phyloP scores from a whole-genome alignment of 176 grass and related monocot genomes.

The Sorghum bicolor region DNA sequence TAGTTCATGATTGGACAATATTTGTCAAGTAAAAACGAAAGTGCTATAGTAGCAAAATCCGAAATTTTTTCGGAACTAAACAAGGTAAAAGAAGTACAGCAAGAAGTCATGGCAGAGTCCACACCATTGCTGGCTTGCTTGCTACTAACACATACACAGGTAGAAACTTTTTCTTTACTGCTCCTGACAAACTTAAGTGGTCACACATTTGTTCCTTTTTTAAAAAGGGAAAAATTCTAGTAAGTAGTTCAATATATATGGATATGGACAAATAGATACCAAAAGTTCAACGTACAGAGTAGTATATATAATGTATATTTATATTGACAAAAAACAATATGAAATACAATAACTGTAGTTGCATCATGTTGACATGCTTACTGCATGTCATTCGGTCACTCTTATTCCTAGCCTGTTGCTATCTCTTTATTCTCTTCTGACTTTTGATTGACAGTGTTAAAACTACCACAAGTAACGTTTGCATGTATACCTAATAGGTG shows the following conservation, averaged over 20 bases:
- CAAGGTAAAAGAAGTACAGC: neutral
- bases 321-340: neutral
- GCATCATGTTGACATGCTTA: conserved; percentile 33
- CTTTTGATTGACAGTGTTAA: conserved; percentile 1
- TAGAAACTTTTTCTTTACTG: neutral
- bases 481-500: neutral
- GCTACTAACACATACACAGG: neutral
- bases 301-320: neutral
- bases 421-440: conserved; percentile 18
- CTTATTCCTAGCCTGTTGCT: conserved; percentile 27
- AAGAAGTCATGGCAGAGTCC: conserved; percentile 1
- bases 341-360: neutral
- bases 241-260: neutral
- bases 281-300: neutral
- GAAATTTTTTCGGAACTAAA: no score
- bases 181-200: neutral
- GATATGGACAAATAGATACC: neutral
- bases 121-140: neutral
- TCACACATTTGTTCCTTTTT: neutral
- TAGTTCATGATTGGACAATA: no score
- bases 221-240: neutral
- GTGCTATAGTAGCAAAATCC: no score
- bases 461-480: neutral
- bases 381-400: neutral
- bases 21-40: no score